phyloP scores from a whole-genome alignment of 164 flowering plant species.

The Aristolochia californica region DNA sequence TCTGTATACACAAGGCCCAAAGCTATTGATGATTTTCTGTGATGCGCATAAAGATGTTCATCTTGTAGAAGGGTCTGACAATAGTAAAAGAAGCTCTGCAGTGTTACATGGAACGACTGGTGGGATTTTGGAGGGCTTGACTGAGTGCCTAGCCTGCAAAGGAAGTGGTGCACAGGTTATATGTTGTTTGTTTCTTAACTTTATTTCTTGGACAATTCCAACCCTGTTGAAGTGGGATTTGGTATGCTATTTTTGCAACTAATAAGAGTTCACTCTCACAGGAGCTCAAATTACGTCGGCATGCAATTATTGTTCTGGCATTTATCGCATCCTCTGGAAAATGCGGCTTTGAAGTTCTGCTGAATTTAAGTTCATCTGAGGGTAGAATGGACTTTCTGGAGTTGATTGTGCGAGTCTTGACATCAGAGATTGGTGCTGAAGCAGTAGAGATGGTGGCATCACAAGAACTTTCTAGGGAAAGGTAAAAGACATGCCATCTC shows the following conservation, averaged over 20 bases:
- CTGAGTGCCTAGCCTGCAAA: constrained; percentile 49
- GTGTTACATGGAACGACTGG: constrained; percentile 17
- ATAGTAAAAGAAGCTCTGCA: constrained; percentile 10
- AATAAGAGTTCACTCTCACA: constrained; percentile 22
- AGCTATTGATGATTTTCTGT: constrained; percentile 38
- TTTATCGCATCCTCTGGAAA: constrained; percentile 74
- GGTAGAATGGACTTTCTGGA: constrained; percentile 34
- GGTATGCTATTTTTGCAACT: not conserved
- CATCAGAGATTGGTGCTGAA: constrained; percentile 52
- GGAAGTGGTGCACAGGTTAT: constrained; percentile 49
- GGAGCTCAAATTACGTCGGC: constrained; percentile 65
- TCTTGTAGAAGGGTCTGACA: constrained; percentile 14
- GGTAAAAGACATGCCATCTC: constrained; percentile 26
- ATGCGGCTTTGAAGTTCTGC: constrained; percentile 52
- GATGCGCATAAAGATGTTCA: constrained; percentile 23
- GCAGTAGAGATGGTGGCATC: constrained; percentile 19
- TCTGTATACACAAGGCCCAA: constrained; percentile 50
- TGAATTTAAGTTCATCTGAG: constrained; percentile 25
- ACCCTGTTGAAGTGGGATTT: not conserved
- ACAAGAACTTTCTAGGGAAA: constrained; percentile 40
- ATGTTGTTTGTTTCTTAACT: too few species aligned
- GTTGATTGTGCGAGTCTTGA: constrained; percentile 48
- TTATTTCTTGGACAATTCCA: not conserved
- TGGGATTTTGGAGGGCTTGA: constrained; percentile 57
- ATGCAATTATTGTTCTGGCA: constrained; percentile 50